These are phyloP conservation scores for Capsicum pubescens DNA, from an alignment of 257 asterid genomes.

Conservation along the genomic window DNA sequence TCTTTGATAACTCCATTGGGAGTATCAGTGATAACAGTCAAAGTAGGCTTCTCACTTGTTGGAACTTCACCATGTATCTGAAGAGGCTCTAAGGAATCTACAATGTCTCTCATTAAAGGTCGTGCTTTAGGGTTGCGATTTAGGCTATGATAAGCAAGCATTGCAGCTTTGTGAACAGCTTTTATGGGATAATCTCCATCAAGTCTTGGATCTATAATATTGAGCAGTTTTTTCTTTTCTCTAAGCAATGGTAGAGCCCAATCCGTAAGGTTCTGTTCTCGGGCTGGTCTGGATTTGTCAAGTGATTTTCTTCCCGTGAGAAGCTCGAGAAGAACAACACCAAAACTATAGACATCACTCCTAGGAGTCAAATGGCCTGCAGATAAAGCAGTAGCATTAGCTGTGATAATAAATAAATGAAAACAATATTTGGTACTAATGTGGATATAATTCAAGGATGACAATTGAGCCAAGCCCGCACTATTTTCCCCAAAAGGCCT, in stretches of 20 bases:
- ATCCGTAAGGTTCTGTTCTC: slow-evolving; percentile 87
- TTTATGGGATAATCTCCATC: slow-evolving; percentile 80
- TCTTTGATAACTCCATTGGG: slow-evolving; percentile 31
- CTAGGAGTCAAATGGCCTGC: slow-evolving; percentile 82
- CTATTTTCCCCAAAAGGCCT: no score
- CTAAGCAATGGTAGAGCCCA: slow-evolving; percentile 85
- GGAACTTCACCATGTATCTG: slow-evolving; percentile 48
- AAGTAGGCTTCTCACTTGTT: slow-evolving; percentile 42
- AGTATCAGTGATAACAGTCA: slow-evolving; percentile 52
- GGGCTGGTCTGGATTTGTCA: slow-evolving; percentile 75
- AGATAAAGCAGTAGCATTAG: neutral
- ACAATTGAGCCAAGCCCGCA: neutral
- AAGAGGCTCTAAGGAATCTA: slow-evolving; percentile 87
- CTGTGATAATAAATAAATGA: slow-evolving; percentile 10
- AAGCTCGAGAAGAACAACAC: slow-evolving; percentile 90
- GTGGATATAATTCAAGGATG: slow-evolving; percentile 19
- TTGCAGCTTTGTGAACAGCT: slow-evolving; percentile 79
- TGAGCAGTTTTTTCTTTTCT: slow-evolving; percentile 77
- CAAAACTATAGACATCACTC: slow-evolving; percentile 89
- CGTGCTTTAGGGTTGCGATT: slow-evolving; percentile 88
- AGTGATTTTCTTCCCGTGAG: slow-evolving; percentile 80
- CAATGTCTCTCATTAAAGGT: slow-evolving; percentile 90
- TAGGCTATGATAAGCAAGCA: slow-evolving; percentile 88
- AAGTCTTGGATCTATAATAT: slow-evolving; percentile 79
- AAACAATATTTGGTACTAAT: slow-evolving; percentile 21